A percentile compares a stretch with the other conserved stretches of the same genome.
Evolutionary conservation across 805 yeast genomes (phyloP).

Genomic region (Kluyveromyces nonfermentans): DNA sequence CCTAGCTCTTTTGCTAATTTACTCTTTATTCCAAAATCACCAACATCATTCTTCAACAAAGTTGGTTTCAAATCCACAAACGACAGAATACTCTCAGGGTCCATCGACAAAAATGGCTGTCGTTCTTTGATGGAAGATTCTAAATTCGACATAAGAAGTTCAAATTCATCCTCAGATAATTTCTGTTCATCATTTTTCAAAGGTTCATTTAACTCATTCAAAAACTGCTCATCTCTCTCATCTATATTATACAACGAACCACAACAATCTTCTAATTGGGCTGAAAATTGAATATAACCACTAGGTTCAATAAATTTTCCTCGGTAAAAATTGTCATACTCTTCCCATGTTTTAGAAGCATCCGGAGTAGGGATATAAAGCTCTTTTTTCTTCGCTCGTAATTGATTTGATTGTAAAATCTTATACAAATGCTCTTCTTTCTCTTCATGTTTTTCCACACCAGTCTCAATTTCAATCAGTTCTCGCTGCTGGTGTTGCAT

Average conservation of each 20-base stretch:
- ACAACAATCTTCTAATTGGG: constrained; percentile 90
- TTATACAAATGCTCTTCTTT: constrained; percentile 93
- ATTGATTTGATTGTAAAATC: constrained; percentile 60
- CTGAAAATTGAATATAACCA: constrained; percentile 77
- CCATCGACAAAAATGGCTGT: constrained; percentile 84
- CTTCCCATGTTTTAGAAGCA: constrained; percentile 77
- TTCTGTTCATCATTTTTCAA: constrained; percentile 11
- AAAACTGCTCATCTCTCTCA: constrained; percentile 70
- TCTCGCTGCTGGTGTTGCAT: constrained; percentile 56
- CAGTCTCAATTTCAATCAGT: constrained; percentile 84
- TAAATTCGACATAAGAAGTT: constrained; percentile 59
- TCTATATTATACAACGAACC: constrained; percentile 87
- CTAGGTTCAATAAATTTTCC: constrained; percentile 64
- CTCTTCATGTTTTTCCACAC: constrained; percentile 96
- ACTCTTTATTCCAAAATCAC: constrained; percentile 46
- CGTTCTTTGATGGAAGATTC: constrained; percentile 68
- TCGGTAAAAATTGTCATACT: constrained; percentile 60
- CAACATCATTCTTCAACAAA: constrained; percentile 33
- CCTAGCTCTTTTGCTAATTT: constrained; percentile 47
- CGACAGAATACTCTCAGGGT: constrained; percentile 64
- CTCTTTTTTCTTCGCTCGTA: constrained; percentile 36
- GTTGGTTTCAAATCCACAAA: constrained; percentile 58
- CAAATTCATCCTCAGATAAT: constrained; percentile 81
- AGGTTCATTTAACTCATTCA: constrained; percentile 35
- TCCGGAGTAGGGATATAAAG: constrained; percentile 91